Evolutionary conservation across 164 flowering plant genomes (phyloP).

Genomic region (Saururus chinensis): DNA sequence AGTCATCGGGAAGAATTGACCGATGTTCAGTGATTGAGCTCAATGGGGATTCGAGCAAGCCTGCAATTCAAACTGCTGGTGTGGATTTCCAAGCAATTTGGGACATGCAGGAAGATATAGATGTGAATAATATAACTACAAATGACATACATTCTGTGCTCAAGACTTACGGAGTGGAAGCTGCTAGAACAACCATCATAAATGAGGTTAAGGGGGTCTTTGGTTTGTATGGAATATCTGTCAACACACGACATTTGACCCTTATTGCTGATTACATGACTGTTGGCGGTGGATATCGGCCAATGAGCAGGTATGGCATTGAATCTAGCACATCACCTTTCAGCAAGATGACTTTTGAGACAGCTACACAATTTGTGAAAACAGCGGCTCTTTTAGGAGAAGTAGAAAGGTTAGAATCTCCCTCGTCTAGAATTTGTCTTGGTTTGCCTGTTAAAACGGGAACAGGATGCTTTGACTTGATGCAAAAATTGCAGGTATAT

Average conservation of each 20-base stretch:
- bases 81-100: conserved; percentile 58
- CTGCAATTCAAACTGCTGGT: conserved; percentile 63
- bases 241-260: conserved; percentile 56
- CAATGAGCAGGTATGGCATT: conserved; percentile 78
- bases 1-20: conserved; percentile 49
- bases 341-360: conserved; percentile 72
- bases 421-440: conserved; percentile 78
- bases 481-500: conserved; percentile 50
- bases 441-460: conserved; percentile 86
- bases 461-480: conserved; percentile 75
- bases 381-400: conserved; percentile 61
- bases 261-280: conserved; percentile 94
- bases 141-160: conserved; percentile 68
- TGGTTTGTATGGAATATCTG: conserved; percentile 50
- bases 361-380: conserved; percentile 67
- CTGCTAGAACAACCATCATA: conserved; percentile 74
- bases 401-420: conserved; percentile 61
- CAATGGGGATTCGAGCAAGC: conserved; percentile 18
- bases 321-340: conserved; percentile 63
- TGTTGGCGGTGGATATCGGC: conserved; percentile 57
- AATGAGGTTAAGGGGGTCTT: conserved; percentile 59
- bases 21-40: conserved; percentile 39
- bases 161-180: conserved; percentile 82
- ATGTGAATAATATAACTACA: conserved; percentile 41
- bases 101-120: conserved; percentile 66